Percentiles rank a stretch among this genome's conserved stretches.
These are phyloP conservation scores for Hirschfeldia incana DNA, from an alignment of 345 rosid species.

Conservation along the genomic window DNA sequence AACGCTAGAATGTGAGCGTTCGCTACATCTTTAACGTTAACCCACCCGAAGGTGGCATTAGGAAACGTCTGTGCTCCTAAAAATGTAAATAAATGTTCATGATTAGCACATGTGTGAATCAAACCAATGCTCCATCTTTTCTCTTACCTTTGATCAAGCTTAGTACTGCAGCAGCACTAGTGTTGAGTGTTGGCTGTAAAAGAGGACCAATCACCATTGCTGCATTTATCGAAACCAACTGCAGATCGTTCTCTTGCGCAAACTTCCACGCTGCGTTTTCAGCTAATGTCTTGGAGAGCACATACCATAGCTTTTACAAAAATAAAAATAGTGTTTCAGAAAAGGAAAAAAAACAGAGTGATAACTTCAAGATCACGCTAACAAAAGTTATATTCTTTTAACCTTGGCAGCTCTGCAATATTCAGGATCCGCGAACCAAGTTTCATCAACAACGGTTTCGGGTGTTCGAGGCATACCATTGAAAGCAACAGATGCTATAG, in stretches of 20 bases:
- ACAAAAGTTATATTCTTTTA: neutral
- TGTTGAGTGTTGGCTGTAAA: slow-evolving; percentile 86
- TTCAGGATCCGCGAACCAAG: slow-evolving; percentile 36
- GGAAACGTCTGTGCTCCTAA: slow-evolving; percentile 77
- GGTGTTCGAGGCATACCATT: slow-evolving; percentile 72
- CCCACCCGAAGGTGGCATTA: slow-evolving; percentile 74
- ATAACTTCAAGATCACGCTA: slow-evolving; percentile 18
- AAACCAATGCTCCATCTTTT: neutral
- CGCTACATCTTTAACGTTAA: slow-evolving; percentile 88
- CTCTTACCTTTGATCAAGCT: slow-evolving; percentile 67
- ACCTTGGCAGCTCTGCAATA: slow-evolving; percentile 55
- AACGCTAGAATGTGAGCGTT: slow-evolving; percentile 84
- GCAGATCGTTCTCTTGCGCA: slow-evolving; percentile 69
- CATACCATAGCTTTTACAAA: slow-evolving; percentile 70
- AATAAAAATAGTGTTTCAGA: neutral
- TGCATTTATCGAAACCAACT: slow-evolving; percentile 75
- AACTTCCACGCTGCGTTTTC: slow-evolving; percentile 91
- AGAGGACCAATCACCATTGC: slow-evolving; percentile 96
- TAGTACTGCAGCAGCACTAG: slow-evolving; percentile 82
- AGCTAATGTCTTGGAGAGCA: slow-evolving; percentile 83
- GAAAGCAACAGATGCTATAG: slow-evolving; percentile 73
- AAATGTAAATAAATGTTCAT: neutral
- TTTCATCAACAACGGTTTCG: slow-evolving; percentile 62
- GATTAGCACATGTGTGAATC: neutral
- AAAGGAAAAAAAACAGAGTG: slow-evolving; percentile 11